Evolutionary conservation across 306 rosid genomes (phyloP), one percentile per base, ranked within the genome.

Genomic region (Urtica urens): DNA sequence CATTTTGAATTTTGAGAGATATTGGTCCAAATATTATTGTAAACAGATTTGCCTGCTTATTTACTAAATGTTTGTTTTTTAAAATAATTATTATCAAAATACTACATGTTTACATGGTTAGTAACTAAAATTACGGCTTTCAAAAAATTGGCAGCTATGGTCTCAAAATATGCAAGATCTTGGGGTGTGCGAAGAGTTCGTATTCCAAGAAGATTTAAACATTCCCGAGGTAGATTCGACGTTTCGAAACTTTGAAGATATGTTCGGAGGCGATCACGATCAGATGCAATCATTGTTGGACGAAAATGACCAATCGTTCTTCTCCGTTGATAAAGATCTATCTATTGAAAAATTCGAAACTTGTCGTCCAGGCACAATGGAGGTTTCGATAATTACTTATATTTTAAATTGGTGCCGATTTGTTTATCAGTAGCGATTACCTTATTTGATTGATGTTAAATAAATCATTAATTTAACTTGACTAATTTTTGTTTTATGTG

Each of bases 111-210:
- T n/a, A n/a, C n/a, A n/a, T n/a, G n/a, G n/a, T n/a, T n/a, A n/a
- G n/a, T n/a, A n/a, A n/a, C n/a, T n/a, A n/a, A n/a, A n/a, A n/a
- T n/a, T n/a, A n/a, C n/a, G n/a, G n/a, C n/a, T n/a, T n/a, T n/a
- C n/a, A n/a, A n/a, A n/a, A n/a, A n/a, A n/a, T 74, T 72, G 73
- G 76, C 76, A 88, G 95, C 31, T 83, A 34, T 88, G 96, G 96
- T 64, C 86, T 58, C 95, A 83, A 67, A 81, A 78, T 49, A 83
- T 88, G 74, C 86, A 88, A 72, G 93, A 88, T 68, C 81, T 88
- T 12, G 94, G 93, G 48, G 81, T 88, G 53, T 88, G 96, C 28
- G 86, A 80, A 65, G 96, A 83, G 39, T 69, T 83, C 63, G 67
- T 70, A 43, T 74, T 56, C 38, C 46, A 22, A 21, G 96, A 83